These are phyloP conservation scores for Stenogyne calaminthoides DNA, from an alignment of 305 asterid species.

Conservation along the genomic window DNA sequence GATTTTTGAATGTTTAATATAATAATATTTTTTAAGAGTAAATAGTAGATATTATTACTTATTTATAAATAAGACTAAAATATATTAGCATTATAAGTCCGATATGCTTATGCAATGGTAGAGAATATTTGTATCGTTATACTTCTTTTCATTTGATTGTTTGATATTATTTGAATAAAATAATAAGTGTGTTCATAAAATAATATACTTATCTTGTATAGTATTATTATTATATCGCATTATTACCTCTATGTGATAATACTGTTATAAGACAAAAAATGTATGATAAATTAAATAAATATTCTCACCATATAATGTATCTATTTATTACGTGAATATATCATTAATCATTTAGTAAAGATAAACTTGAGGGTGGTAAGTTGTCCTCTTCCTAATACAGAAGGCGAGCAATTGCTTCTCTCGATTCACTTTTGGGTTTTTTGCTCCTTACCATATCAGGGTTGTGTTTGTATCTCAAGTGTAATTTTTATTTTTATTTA, in stretches of 20 bases:
- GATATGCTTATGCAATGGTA: neutral
- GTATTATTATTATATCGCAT: neutral
- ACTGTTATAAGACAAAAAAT: neutral
- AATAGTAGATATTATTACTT: too few relatives aligned
- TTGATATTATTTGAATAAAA: neutral
- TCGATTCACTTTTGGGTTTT: neutral
- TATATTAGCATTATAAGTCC: neutral
- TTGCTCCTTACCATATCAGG: neutral
- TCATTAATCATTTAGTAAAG: neutral
- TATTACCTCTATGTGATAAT: neutral
- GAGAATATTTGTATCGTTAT: too few relatives aligned
- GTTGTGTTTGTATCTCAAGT: neutral
- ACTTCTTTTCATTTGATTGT: neutral
- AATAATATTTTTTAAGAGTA: too few relatives aligned
- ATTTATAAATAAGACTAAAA: too few relatives aligned
- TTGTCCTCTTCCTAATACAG: neutral
- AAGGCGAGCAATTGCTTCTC: neutral
- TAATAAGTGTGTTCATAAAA: neutral
- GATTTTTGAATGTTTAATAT: too few relatives aligned
- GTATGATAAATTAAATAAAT: neutral
- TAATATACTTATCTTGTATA: neutral
- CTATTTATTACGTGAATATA: neutral
- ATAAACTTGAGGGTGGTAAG: neutral
- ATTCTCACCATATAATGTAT: neutral
- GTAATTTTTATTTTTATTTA: neutral